Conservation (phyloP, 1,139 yeast genomes). For the Casaregolazyma lundiana region DNA sequence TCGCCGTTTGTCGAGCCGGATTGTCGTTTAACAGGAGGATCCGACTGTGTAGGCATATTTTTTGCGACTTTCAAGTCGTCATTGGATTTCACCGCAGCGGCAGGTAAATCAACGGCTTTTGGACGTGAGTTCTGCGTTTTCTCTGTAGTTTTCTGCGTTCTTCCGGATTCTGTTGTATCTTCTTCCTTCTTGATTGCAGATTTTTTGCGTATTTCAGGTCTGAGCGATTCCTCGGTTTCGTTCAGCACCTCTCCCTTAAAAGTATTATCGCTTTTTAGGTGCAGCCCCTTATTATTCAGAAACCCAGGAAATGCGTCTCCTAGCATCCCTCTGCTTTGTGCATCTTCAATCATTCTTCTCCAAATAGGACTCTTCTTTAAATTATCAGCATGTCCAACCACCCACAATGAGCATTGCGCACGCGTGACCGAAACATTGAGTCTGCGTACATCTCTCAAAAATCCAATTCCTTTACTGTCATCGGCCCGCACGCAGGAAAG, state of each 20-base stretch:
- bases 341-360: conserved; percentile 62
- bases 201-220: no score
- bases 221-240: no score
- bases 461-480: conserved; percentile 64
- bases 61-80: background rate
- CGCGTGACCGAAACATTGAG: conserved; percentile 96
- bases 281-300: conserved; percentile 17
- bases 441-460: conserved; percentile 82
- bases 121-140: no score
- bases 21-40: background rate
- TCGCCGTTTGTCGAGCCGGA: background rate
- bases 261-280: background rate
- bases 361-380: conserved; percentile 62
- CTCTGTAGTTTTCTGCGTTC: no score
- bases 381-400: conserved; percentile 57
- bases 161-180: no score
- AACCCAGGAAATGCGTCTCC: conserved; percentile 35
- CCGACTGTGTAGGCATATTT: background rate
- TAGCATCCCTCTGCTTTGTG: conserved; percentile 44
- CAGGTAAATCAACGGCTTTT: no score
- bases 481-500: conserved; percentile 94
- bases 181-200: no score
- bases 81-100: no score
- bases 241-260: background rate
- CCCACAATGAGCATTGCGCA: conserved; percentile 90